These are phyloP conservation scores for Ballota nigra DNA, from an alignment of 257 asterid species.

Conservation along the genomic window DNA sequence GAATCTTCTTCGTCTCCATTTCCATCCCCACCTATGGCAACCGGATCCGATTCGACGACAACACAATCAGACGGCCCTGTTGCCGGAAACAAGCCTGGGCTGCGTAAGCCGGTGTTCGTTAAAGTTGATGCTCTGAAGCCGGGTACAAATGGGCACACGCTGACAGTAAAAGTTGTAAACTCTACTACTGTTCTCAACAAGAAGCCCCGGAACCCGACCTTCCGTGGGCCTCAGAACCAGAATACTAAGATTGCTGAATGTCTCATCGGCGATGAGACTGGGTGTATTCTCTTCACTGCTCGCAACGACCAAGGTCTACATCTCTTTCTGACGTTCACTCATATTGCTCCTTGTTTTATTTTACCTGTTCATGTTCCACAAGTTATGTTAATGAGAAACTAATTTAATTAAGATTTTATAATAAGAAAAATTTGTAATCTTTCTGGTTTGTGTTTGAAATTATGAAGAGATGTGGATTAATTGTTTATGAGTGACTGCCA, in stretches of 20 bases:
- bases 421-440: background rate
- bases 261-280: constrained; percentile 81
- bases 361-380: background rate
- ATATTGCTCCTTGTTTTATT: background rate
- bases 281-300: constrained; percentile 76
- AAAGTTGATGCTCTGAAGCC: constrained; percentile 70
- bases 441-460: background rate
- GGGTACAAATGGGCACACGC: constrained; percentile 66
- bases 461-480: background rate
- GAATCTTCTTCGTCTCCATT: background rate
- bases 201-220: constrained; percentile 60
- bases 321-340: background rate
- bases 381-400: background rate
- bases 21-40: constrained; percentile 42
- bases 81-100: constrained; percentile 40
- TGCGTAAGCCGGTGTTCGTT: constrained; percentile 73
- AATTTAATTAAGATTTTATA: background rate
- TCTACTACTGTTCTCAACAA: constrained; percentile 62
- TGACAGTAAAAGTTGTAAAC: constrained; percentile 60
- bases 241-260: constrained; percentile 70
- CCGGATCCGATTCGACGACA: constrained; percentile 39
- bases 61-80: constrained; percentile 34
- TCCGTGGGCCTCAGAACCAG: constrained; percentile 49
- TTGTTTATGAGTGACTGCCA: background rate
- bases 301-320: constrained; percentile 68